Conservation (phyloP, 768 basidiomycete genomes). For the Boletus eberwhitei region DNA sequence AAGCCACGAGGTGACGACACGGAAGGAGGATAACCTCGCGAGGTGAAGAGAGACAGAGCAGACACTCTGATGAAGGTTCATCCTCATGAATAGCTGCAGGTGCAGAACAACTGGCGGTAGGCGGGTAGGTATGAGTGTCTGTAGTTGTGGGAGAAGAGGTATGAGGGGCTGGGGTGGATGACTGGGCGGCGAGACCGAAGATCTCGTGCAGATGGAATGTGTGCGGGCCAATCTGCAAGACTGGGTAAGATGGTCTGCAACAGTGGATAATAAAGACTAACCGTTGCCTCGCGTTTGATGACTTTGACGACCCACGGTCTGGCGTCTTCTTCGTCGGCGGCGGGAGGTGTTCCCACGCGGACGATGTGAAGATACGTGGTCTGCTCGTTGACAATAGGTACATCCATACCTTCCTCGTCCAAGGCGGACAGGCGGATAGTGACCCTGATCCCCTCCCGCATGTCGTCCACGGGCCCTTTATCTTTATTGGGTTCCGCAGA, state of each 20-base stretch:
- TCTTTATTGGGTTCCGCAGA: conserved; percentile 38
- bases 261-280: conserved; percentile 28
- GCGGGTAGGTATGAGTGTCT: conserved; percentile 48
- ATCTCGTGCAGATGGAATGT: conserved; percentile 97
- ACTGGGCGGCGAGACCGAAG: conserved; percentile 75
- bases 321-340: conserved; percentile 49
- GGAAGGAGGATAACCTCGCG: conserved; percentile 91
- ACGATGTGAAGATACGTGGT: conserved; percentile 85
- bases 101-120: conserved; percentile 26
- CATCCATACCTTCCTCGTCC: conserved; percentile 67
- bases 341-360: conserved; percentile 51
- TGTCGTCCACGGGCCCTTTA: conserved; percentile 45
- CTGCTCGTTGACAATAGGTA: conserved; percentile 78
- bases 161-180: conserved; percentile 36
- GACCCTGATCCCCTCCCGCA: conserved; percentile 65
- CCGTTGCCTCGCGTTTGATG: conserved; percentile 86
- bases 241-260: background rate
- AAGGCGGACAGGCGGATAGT: conserved; percentile 80
- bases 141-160: conserved; percentile 36
- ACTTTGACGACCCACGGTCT: conserved; percentile 91
- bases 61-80: conserved; percentile 82
- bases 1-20: conserved; percentile 91
- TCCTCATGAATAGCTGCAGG: conserved; percentile 45
- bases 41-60: conserved; percentile 84
- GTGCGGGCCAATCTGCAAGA: conserved; percentile 77